Evolutionary conservation across 257 asterid species (phyloP).

Genomic region (Solanum pinnatisectum): DNA sequence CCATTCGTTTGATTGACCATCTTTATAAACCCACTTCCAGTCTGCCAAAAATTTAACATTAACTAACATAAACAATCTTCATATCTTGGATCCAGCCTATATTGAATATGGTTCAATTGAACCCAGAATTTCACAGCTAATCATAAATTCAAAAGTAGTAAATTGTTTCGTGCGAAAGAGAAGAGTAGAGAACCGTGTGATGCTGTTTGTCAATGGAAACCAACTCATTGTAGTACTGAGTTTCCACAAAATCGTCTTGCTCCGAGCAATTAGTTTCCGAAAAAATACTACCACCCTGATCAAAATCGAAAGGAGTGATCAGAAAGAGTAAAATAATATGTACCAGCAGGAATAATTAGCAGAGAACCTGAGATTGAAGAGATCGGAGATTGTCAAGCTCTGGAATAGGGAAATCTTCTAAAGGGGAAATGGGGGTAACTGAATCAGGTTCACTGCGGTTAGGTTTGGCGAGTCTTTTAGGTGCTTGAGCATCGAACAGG

Average conservation of each 20-base stretch:
- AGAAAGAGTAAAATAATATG: neutral
- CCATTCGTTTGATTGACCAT: neutral
- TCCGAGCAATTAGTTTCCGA: neutral
- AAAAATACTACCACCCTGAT: slow-evolving; percentile 6
- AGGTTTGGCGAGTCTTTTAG: slow-evolving; percentile 34
- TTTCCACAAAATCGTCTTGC: slow-evolving; percentile 37
- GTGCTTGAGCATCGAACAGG: slow-evolving; percentile 26
- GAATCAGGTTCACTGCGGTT: slow-evolving; percentile 34
- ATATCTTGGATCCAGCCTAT: neutral
- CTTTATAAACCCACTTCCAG: slow-evolving; percentile 40
- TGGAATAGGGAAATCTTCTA: slow-evolving; percentile 10
- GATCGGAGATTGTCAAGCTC: slow-evolving; percentile 27
- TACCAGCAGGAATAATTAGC: too few species aligned
- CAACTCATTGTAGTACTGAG: slow-evolving; percentile 29
- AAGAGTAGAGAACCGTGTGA: slow-evolving; percentile 17
- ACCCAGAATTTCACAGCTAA: neutral
- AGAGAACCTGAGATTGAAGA: slow-evolving; percentile 20
- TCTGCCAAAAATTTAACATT: slow-evolving; percentile 11
- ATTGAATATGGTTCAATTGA: neutral
- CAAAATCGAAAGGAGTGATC: neutral
- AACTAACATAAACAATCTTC: neutral
- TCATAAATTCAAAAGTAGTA: neutral
- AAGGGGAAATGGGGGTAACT: neutral
- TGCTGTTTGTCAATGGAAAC: slow-evolving; percentile 33
- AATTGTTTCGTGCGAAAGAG: neutral